Evolutionary conservation across 2,329 filamentous ascomycete species (phyloP).

Genomic region (Arthrobotrys entomopaga): DNA sequence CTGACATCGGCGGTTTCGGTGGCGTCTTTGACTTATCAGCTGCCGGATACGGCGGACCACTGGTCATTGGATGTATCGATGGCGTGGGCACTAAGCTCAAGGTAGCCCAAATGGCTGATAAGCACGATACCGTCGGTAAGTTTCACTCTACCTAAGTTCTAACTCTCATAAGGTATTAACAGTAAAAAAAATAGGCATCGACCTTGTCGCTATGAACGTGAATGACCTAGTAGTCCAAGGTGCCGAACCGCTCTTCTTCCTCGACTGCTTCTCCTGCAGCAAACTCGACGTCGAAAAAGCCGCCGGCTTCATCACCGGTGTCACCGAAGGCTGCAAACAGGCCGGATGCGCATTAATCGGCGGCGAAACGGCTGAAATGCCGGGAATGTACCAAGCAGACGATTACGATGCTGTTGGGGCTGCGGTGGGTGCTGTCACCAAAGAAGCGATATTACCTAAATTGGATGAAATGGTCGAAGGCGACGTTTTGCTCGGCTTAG

Average conservation of each 20-base stretch:
- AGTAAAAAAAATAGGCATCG: conserved; percentile 69
- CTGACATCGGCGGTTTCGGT: conserved; percentile 94
- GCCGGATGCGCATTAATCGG: conserved; percentile 92
- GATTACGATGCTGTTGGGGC: conserved; percentile 94
- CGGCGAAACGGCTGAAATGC: conserved; percentile 98
- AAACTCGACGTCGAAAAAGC: conserved; percentile 81
- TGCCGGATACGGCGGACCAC: conserved; percentile 80
- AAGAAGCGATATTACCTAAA: conserved; percentile 75
- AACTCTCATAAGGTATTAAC: background rate
- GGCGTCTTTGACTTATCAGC: conserved; percentile 82
- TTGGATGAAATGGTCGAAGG: conserved; percentile 79
- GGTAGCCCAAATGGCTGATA: conserved; percentile 87
- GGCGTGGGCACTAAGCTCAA: conserved; percentile 97
- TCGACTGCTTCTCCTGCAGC: conserved; percentile 97
- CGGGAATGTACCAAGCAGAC: conserved; percentile 85
- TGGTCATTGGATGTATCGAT: conserved; percentile 92
- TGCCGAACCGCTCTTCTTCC: conserved; percentile 92
- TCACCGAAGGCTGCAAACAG: conserved; percentile 85
- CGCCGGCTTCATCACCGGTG: conserved; percentile 87
- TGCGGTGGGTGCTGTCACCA: conserved; percentile 82
- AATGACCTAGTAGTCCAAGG: conserved; percentile 97
- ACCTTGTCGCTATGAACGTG: conserved; percentile 98
- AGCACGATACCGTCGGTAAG: conserved; percentile 84
- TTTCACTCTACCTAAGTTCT: background rate
- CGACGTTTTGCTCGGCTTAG: conserved; percentile 85